Base-by-base conservation (phyloP, 495 filamentous ascomycete genomes). In the Oleoguttula mirabilis region DNA sequence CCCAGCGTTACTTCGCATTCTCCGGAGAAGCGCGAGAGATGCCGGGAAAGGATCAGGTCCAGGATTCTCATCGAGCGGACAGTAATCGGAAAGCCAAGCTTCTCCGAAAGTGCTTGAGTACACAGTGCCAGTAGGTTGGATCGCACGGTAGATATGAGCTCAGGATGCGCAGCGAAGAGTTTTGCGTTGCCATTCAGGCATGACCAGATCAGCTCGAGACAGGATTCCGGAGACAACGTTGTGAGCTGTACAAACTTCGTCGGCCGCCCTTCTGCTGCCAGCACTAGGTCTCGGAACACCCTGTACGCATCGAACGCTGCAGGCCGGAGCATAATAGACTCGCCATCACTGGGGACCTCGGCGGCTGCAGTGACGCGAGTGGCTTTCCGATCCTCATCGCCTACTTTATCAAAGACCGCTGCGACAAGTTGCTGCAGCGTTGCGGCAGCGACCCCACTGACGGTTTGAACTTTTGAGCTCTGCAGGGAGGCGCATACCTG, bases 401-500 rank as follows among this genome's bases (percentile, higher is more conserved):
- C 73, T 2, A 95, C 84, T 60, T 88, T 86, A 59, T 98, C 92
- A 63, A 93, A 96, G 1, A 88, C 81, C 4, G 82, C 80, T 36
- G 85, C 83, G 4, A 96, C 80, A 15, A 96, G 75, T 62, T 98
- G 90, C 60, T 94, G 90, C 39, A 98, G 65, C 2, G 92, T 94
- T 33, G 90, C 90, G 21, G 88, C 85, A 14, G 90, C 88, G 1
- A 90, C 94, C 46, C 90, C 92, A 47, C 86, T 88, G 50, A 96
- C 87, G 19, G 92, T 84, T 22, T 77, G 76, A 61, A 80, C 88
- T 62, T 94, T 96, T 59, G 82, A 86, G 21, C 75, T 77, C 60
- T 95, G 87, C 32, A 98, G 59, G 35, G 81, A 80, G 25, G 86
- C 87, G 60, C 90, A 96, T 59, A 94, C 82, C 56, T 92, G 82